Base-by-base conservation (phyloP, 441 rosid species). In the Kokia cookei region DNA sequence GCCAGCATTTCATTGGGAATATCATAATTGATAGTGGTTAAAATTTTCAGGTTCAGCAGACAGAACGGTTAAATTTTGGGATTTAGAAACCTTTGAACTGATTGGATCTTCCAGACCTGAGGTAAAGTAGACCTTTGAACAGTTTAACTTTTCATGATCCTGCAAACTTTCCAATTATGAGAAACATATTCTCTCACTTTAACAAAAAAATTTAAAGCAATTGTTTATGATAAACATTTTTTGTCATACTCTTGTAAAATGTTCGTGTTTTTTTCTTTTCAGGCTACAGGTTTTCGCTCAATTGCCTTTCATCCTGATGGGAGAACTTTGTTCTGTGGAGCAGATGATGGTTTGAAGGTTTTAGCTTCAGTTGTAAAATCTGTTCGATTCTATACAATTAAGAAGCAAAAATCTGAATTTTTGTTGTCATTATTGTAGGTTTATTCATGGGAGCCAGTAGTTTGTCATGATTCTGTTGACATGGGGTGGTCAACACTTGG, bases 361-460 rank as follows among this genome's bases (percentile, higher is more conserved):
- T 76, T 78, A 67, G 69, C 83, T 67, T 82, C 69, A 53, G 73
- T 79, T 37, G 1, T 78, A 5, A 74, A 79, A 58, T 43, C 32
- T 7, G 35, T 68, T 59, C 53, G 9, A 50, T 76, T 61, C 57
- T 66, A 24, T 68, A 71, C 12, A 37, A 77, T 73, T 48, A 42
- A 64, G 72, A 69, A 72, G 32, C 65, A 59, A 82, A 70, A 15
- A 7, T 69, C 58, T 45, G 55, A 62, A 76, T 59, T 73, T 77
- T 50, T n/a, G 45, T 75, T 35, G 73, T 77, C 59, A 53, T 57
- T 74, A 77, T 65, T 80, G 82, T 74, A 93, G 99, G 96, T 93
- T 79, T 92, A 88, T 87, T 92, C 99, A 65, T 96, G 99, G 99
- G 99, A 96, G 80, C 99, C 99, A 73, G 91, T 93, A 73, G 79